phyloP scores from a whole-genome alignment of 805 yeast species.

The Wickerhamomyces chambardii region DNA sequence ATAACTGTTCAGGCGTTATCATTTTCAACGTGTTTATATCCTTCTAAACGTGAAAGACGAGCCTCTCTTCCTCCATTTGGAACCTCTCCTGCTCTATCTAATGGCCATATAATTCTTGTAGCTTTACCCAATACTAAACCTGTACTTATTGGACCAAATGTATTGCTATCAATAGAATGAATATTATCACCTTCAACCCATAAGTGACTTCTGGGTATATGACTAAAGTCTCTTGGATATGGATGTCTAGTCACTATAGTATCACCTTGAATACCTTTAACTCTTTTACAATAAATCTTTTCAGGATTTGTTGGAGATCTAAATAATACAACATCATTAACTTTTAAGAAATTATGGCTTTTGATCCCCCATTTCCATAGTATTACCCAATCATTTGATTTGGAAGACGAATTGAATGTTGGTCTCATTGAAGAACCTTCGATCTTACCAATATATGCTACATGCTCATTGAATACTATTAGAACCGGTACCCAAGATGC shows the following conservation, averaged over 20 bases:
- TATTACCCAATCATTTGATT: slow-evolving; percentile 50
- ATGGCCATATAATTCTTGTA: slow-evolving; percentile 62
- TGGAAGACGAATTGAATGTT: slow-evolving; percentile 63
- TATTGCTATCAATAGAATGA: slow-evolving; percentile 79
- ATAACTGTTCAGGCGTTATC: too few species aligned
- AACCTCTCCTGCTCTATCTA: slow-evolving; percentile 40
- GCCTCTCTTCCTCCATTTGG: slow-evolving; percentile 47
- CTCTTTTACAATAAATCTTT: slow-evolving; percentile 67
- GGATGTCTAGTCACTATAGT: slow-evolving; percentile 49
- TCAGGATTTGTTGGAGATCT: slow-evolving; percentile 79
- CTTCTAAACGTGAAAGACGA: slow-evolving; percentile 13
- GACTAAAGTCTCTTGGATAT: slow-evolving; percentile 54
- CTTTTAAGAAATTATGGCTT: slow-evolving; percentile 32
- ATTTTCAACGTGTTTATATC: neutral
- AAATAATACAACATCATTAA: slow-evolving; percentile 70
- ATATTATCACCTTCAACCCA: slow-evolving; percentile 96
- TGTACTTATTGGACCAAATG: slow-evolving; percentile 80
- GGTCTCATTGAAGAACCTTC: slow-evolving; percentile 88
- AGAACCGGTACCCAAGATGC: slow-evolving; percentile 77
- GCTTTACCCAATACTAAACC: slow-evolving; percentile 80
- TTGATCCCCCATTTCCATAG: slow-evolving; percentile 57
- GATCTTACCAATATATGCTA: slow-evolving; percentile 63
- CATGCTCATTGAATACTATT: slow-evolving; percentile 59
- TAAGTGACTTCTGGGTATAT: slow-evolving; percentile 69
- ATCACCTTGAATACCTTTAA: slow-evolving; percentile 73